These are phyloP conservation scores for Didymella pomorum DNA, from an alignment of 2,329 filamentous ascomycete species.

Conservation along the genomic window DNA sequence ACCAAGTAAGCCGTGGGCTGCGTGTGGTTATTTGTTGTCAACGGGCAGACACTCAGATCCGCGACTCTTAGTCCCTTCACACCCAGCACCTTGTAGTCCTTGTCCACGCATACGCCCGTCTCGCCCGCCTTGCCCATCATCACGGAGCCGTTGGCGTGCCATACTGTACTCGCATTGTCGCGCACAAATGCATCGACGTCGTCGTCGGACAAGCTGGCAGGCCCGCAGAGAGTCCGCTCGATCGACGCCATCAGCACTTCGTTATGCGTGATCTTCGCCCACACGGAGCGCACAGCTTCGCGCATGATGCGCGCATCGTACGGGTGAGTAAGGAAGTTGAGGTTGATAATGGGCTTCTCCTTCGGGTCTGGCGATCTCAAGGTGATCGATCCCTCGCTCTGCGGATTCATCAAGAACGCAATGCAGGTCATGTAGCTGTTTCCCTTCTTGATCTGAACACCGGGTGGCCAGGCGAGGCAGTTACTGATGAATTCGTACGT, in stretches of 20 bases:
- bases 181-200: conserved; percentile 56
- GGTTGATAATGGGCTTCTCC: conserved; percentile 62
- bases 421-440: conserved; percentile 41
- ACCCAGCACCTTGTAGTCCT: conserved; percentile 48
- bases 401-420: conserved; percentile 60
- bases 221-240: conserved; percentile 55
- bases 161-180: conserved; percentile 43
- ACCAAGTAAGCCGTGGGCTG: conserved; percentile 48
- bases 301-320: conserved; percentile 58
- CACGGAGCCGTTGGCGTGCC: conserved; percentile 50
- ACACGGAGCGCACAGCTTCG: conserved; percentile 50
- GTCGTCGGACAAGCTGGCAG: conserved; percentile 56
- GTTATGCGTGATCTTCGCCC: conserved; percentile 55
- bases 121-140: conserved; percentile 50
- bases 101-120: conserved; percentile 49
- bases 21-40: conserved; percentile 48
- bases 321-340: conserved; percentile 61
- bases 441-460: conserved; percentile 43
- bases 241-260: conserved; percentile 60
- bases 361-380: conserved; percentile 62
- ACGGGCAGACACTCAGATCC: conserved; percentile 47
- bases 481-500: conserved; percentile 62
- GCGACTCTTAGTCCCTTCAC: conserved; percentile 51
- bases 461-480: conserved; percentile 36
- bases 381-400: conserved; percentile 61